Conservation (phyloP, 2,329 filamentous ascomycete species). For the Hypoxylon sp. region DNA sequence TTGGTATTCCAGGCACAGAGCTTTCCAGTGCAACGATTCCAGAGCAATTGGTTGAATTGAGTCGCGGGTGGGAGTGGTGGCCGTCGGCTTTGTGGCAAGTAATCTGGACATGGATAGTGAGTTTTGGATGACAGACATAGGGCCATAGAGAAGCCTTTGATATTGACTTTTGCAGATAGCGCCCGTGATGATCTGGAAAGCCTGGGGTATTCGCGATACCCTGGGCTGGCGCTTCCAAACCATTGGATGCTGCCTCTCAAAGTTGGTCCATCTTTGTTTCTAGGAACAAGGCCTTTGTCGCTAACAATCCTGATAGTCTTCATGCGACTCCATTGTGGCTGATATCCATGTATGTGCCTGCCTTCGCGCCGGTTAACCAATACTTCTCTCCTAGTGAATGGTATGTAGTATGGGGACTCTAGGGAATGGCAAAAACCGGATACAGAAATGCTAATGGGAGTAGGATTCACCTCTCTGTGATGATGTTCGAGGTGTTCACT, state of each 20-base stretch:
- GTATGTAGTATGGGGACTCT: constrained; percentile 53
- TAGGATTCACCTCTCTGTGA: constrained; percentile 65
- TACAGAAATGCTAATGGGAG: constrained; percentile 1
- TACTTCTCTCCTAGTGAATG: constrained; percentile 68
- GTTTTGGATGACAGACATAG: constrained; percentile 14
- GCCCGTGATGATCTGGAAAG: constrained; percentile 66
- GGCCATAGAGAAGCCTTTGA: neutral
- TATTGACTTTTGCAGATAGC: constrained; percentile 57
- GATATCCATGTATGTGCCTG: constrained; percentile 61
- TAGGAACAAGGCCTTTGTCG: constrained; percentile 10
- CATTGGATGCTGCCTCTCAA: constrained; percentile 57
- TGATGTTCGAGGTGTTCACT: constrained; percentile 69
- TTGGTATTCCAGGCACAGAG: constrained; percentile 60
- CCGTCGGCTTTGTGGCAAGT: constrained; percentile 70
- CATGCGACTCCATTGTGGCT: constrained; percentile 72
- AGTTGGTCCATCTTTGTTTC: constrained; percentile 43
- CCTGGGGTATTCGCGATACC: constrained; percentile 68
- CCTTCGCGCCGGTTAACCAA: constrained; percentile 60
- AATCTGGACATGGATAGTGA: constrained; percentile 67
- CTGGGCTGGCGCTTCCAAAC: constrained; percentile 72
- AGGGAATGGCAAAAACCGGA: neutral
- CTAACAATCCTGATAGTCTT: constrained; percentile 56
- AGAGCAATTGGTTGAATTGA: constrained; percentile 60
- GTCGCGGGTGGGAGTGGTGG: constrained; percentile 73
- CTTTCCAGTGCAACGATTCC: constrained; percentile 54